A percentile compares a stretch with the other conserved stretches of the same genome.
Conservation (phyloP, 192 early-diverging fungal genomes). For the Spinellus fusiger region DNA sequence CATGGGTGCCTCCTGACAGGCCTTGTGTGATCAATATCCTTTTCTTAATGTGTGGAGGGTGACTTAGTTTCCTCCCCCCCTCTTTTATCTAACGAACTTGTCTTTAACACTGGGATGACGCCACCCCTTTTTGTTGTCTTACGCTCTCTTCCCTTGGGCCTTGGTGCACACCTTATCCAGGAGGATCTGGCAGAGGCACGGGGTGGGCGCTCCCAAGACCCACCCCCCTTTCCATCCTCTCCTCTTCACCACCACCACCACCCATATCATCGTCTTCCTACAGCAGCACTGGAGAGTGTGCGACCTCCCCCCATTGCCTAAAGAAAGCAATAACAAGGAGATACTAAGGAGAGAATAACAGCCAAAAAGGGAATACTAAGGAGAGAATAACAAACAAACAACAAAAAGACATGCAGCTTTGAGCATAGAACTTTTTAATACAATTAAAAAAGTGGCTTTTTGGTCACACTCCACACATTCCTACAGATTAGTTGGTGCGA, state of each 20-base stretch:
- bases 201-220: slow-evolving; percentile 20
- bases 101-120: background rate
- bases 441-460: background rate
- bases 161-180: slow-evolving; percentile 17
- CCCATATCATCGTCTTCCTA: background rate
- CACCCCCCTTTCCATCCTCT: background rate
- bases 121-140: slow-evolving; percentile 9
- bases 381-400: too few relatives aligned
- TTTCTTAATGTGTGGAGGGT: slow-evolving; percentile 11
- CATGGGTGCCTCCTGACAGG: slow-evolving; percentile 30
- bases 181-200: slow-evolving; percentile 19
- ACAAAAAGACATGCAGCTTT: too few relatives aligned
- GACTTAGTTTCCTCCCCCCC: background rate
- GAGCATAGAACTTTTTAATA: background rate
- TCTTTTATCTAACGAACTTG: too few relatives aligned
- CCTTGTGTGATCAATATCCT: slow-evolving; percentile 37
- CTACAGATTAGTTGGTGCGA: slow-evolving; percentile 26
- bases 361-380: too few relatives aligned
- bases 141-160: slow-evolving; percentile 32
- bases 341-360: too few relatives aligned
- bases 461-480: background rate
- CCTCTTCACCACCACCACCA: background rate
- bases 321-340: too few relatives aligned
- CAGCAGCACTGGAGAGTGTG: too few relatives aligned
- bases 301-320: too few relatives aligned